A percentile compares a stretch with the other conserved stretches of the same genome.
These are phyloP conservation scores for Sophora flavescens DNA, from an alignment of 306 rosid species.

Conservation along the genomic window DNA sequence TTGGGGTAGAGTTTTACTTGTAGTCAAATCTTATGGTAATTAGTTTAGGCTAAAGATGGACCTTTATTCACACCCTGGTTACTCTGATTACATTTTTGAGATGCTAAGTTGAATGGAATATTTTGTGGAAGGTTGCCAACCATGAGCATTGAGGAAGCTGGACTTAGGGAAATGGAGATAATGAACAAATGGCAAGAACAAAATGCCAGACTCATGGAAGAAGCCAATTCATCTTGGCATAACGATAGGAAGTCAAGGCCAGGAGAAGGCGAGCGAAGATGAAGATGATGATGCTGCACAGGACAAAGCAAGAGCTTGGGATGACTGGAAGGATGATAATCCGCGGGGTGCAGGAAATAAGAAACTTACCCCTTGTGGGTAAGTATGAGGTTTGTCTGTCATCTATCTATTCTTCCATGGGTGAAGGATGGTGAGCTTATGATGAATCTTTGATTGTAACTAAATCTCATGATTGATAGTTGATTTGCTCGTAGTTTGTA, in stretches of 20 bases:
- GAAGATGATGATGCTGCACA: slow-evolving; percentile 90
- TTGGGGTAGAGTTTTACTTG: background rate
- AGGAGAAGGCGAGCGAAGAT: slow-evolving; percentile 64
- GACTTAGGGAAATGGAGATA: slow-evolving; percentile 92
- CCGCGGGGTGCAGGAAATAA: slow-evolving; percentile 95
- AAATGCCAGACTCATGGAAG: slow-evolving; percentile 77
- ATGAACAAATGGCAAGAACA: slow-evolving; percentile 98
- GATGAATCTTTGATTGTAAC: slow-evolving; percentile 33
- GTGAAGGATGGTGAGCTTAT: background rate
- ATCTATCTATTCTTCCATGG: background rate
- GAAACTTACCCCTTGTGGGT: slow-evolving; percentile 97
- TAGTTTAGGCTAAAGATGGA: slow-evolving; percentile 20
- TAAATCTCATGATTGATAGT: slow-evolving; percentile 25
- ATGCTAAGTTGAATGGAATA: slow-evolving; percentile 44
- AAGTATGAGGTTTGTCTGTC: slow-evolving; percentile 5
- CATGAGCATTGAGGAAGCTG: slow-evolving; percentile 99
- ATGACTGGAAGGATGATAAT: slow-evolving; percentile 99
- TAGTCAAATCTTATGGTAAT: background rate
- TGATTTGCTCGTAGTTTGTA: slow-evolving; percentile 24
- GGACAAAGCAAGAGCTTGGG: slow-evolving; percentile 92
- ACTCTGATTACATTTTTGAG: slow-evolving; percentile 25
- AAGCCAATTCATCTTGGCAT: slow-evolving; percentile 89
- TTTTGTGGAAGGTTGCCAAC: slow-evolving; percentile 83
- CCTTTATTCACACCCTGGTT: background rate
- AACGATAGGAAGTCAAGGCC: slow-evolving; percentile 71